A percentile compares a stretch with the other conserved stretches of the same genome.
Evolutionary conservation across 2,329 filamentous ascomycete species (phyloP).

Genomic region (Mollisiaceae sp.): DNA sequence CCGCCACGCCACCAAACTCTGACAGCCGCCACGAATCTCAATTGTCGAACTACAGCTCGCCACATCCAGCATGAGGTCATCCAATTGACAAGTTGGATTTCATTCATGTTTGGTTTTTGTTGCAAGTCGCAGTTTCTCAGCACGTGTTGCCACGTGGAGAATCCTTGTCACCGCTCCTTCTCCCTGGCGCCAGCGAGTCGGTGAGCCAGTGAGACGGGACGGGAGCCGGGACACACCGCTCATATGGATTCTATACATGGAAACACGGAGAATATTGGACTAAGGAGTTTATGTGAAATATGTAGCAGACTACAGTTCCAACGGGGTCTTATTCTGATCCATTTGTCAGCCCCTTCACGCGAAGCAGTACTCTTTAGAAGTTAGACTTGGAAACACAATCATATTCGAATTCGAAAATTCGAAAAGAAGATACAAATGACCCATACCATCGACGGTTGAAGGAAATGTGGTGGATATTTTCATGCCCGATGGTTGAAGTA

Average conservation of each 20-base stretch:
- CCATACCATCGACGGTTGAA: no score
- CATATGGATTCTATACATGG: background rate
- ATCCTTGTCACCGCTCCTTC: slow-evolving; percentile 10
- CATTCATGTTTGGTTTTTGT: background rate
- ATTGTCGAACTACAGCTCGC: background rate
- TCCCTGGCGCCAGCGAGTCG: background rate
- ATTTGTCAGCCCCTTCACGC: no score
- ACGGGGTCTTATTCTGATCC: no score
- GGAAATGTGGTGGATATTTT: no score
- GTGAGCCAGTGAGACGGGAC: background rate
- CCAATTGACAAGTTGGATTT: background rate
- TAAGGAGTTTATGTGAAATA: no score
- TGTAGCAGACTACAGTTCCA: no score
- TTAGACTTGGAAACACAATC: no score
- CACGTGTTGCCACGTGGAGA: slow-evolving; percentile 10
- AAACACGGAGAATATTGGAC: no score
- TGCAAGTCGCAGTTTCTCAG: slow-evolving; percentile 8
- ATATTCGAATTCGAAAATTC: no score
- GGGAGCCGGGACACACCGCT: background rate
- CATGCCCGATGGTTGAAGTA: no score
- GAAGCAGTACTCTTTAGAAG: no score
- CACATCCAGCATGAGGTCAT: background rate
- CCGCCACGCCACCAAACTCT: slow-evolving; percentile 5
- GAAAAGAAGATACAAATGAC: no score
- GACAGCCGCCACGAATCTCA: background rate